Base-by-base conservation (phyloP, 2,329 filamentous ascomycete species). In the Aspergillus pseudoterreus region DNA sequence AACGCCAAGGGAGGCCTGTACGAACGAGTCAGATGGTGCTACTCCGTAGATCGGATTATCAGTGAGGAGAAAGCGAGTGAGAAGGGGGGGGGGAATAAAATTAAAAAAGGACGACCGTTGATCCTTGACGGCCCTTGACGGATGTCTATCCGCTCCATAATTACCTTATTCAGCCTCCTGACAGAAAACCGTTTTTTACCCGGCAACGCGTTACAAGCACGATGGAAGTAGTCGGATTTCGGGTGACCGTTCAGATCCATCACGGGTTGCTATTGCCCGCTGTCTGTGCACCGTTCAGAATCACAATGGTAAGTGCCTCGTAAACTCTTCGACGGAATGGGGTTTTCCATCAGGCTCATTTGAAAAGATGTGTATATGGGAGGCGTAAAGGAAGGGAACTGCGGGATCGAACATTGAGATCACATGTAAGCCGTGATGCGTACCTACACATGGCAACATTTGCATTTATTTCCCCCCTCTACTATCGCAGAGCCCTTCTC, bases 161-260 rank as follows among this genome's bases (percentile, higher is more conserved):
- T 30, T 30, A 11, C 27, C 27, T 51, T 54, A 51, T 50, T 53
- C 36, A 48, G 33, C 30, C 35, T 55, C 49, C 32, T 56, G 55
- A 56, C 51, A 43, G 53, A 46, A 56, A 59, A 56, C 51, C 50
- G 47, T 53, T 42, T 42, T 22, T 30, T 30, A 30, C 50, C 49
- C 52, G 35, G 14, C 22, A 27, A 38, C 35, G 33, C 52, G 46
- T 49, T 55, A 54, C 45, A 41, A 48, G 48, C 50, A 45, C 51
- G 48, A 57, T 60, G 53, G 55, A 52, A 42, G 45, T 36, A 49
- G 54, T 54, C 43, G 24, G 43, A 22, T 47, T 51, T 55, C 33
- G 50, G 46, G 49, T 43, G 55, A 47, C 58, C 57, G 57, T 59
- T 30, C 59, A 50, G 58, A 59, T 60, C 53, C 51, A 56, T 56